Percentiles rank a stretch among this genome's conserved stretches.
Conservation (phyloP, 257 asterid genomes). For the Lithospermum erythrorhizon region DNA sequence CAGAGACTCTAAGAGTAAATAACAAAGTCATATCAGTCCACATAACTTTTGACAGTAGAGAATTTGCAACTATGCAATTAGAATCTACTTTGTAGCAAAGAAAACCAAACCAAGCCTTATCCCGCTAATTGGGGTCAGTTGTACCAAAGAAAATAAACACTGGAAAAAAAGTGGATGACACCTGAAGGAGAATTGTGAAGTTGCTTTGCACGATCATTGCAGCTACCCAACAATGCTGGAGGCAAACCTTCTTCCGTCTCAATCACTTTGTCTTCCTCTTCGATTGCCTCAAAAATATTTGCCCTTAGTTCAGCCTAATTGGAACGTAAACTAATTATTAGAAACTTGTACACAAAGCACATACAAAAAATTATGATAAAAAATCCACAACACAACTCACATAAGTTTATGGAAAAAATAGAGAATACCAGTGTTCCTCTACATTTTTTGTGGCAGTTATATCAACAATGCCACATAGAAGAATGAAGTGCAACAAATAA, state of each 20-base stretch:
- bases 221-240: constrained; percentile 91
- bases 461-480: not conserved
- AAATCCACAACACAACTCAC: no score
- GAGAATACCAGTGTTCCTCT: no score
- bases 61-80: not conserved
- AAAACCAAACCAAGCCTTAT: no score
- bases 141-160: not conserved
- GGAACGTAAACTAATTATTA: constrained; percentile 2
- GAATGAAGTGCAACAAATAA: not conserved
- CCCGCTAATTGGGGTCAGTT: no score
- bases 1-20: no score
- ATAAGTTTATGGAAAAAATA: no score
- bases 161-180: constrained; percentile 9
- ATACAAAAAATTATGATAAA: not conserved
- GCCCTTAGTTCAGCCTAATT: constrained; percentile 90
- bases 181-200: constrained; percentile 96
- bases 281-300: constrained; percentile 93
- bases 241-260: constrained; percentile 80
- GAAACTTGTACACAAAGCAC: not conserved
- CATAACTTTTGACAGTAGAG: no score
- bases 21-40: no score
- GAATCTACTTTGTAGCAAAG: not conserved
- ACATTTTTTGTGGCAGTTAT: not conserved
- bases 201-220: constrained; percentile 89
- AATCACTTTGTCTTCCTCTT: constrained; percentile 74